A percentile compares a stretch with the other conserved stretches of the same genome.
phyloP scores from a whole-genome alignment of 352 stramenopile species.

The Pythium pyrilobum region DNA sequence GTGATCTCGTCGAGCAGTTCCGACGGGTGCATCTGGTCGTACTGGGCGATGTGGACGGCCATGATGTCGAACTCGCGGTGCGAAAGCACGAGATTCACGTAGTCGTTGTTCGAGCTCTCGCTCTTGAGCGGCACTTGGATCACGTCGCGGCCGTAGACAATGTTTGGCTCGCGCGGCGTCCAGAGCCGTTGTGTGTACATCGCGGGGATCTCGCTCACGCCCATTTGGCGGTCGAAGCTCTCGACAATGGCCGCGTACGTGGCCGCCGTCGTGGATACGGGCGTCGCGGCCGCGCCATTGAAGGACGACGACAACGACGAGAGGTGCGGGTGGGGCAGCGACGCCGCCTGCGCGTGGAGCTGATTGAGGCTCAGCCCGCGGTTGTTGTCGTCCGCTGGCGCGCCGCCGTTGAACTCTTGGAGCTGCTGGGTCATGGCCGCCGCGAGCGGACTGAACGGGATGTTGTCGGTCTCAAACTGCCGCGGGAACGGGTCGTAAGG shows the following conservation, averaged over 20 bases:
- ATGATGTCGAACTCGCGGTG: slow-evolving; percentile 76
- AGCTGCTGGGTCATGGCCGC: slow-evolving; percentile 18
- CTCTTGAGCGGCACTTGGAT: slow-evolving; percentile 71
- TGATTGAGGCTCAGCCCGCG: slow-evolving; percentile 13
- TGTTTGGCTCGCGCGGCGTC: slow-evolving; percentile 22
- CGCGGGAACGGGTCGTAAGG: not conserved
- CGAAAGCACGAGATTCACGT: slow-evolving; percentile 70
- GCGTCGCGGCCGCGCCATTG: not conserved
- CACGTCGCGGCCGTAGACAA: slow-evolving; percentile 65
- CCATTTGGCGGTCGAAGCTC: slow-evolving; percentile 1
- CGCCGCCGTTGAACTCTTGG: slow-evolving; percentile 4
- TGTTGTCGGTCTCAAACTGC: not conserved
- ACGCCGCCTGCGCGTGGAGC: not conserved
- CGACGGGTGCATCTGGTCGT: slow-evolving; percentile 49
- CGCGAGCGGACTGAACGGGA: slow-evolving; percentile 10
- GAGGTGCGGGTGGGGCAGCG: slow-evolving; percentile 15
- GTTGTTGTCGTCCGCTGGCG: not conserved
- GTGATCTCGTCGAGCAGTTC: slow-evolving; percentile 57
- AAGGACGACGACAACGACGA: not conserved
- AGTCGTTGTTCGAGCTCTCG: slow-evolving; percentile 30
- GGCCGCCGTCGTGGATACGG: not conserved
- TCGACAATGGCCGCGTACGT: slow-evolving; percentile 11
- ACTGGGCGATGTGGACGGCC: slow-evolving; percentile 64
- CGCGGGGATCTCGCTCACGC: not conserved
- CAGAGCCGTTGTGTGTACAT: slow-evolving; percentile 16